Evolutionary conservation across 495 filamentous ascomycete genomes (phyloP).

Genomic region (Aspergillus indologenus): DNA sequence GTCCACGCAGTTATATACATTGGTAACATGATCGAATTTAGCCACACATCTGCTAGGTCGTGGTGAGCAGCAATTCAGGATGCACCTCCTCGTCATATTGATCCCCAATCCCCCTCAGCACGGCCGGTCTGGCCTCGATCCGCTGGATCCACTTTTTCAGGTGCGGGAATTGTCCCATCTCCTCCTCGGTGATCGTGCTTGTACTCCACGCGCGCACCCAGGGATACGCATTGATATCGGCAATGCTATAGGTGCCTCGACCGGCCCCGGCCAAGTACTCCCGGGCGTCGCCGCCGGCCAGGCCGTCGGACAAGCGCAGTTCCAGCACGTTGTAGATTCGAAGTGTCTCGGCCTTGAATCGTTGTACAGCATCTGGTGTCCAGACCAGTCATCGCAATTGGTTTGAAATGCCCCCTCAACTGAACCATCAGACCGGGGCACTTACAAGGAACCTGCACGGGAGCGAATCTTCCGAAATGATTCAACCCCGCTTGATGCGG

Average conservation of each 20-base stretch:
- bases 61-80: constrained; percentile 7
- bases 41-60: too few relatives aligned
- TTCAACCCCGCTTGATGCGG: too few relatives aligned
- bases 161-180: neutral
- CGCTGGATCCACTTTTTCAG: neutral
- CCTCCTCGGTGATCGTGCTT: neutral
- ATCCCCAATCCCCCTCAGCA: constrained; percentile 1
- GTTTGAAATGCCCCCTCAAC: too few relatives aligned
- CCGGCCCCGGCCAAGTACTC: constrained; percentile 1
- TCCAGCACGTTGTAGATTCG: constrained; percentile 4
- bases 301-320: neutral
- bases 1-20: too few relatives aligned
- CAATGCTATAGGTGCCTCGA: constrained; percentile 5
- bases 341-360: constrained; percentile 2
- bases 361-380: constrained; percentile 3
- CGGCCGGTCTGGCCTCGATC: constrained; percentile 1
- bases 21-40: too few relatives aligned
- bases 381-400: too few relatives aligned
- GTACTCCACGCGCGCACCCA: constrained; percentile 1
- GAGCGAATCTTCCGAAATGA: too few relatives aligned
- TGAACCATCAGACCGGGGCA: too few relatives aligned
- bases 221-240: constrained; percentile 7
- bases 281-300: neutral
- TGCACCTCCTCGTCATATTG: constrained; percentile 6
- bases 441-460: too few relatives aligned